Evolutionary conservation across 2,329 filamentous ascomycete species (phyloP).

Genomic region (Biscogniauxia marginata): DNA sequence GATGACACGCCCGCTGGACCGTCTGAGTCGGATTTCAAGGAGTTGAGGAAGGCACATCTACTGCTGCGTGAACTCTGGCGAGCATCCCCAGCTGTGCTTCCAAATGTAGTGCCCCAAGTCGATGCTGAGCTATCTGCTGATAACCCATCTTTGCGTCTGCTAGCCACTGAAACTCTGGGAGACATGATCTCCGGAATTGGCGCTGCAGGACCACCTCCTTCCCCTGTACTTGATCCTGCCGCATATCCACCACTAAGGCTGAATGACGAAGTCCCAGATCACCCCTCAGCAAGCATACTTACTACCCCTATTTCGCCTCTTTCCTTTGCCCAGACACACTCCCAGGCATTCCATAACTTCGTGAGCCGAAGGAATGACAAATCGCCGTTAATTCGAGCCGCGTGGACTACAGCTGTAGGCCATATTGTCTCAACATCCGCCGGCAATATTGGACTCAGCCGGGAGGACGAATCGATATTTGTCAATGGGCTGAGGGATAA

Average conservation of each 20-base stretch:
- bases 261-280: conserved; percentile 53
- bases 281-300: conserved; percentile 59
- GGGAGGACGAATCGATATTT: conserved; percentile 75
- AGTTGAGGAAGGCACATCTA: conserved; percentile 84
- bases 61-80: conserved; percentile 92
- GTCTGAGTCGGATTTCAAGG: conserved; percentile 80
- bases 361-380: conserved; percentile 85
- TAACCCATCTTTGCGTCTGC: conserved; percentile 77
- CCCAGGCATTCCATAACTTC: conserved; percentile 78
- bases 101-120: conserved; percentile 90
- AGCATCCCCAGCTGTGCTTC: conserved; percentile 81
- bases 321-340: conserved; percentile 83
- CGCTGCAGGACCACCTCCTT: conserved; percentile 78
- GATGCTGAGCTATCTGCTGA: conserved; percentile 91
- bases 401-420: conserved; percentile 82
- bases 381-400: conserved; percentile 74
- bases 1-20: conserved; percentile 61
- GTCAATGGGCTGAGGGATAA: conserved; percentile 75
- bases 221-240: conserved; percentile 71
- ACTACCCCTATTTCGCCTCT: conserved; percentile 83
- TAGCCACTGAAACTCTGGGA: conserved; percentile 91
- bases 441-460: conserved; percentile 82
- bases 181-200: conserved; percentile 95
- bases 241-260: conserved; percentile 78
- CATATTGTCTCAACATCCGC: conserved; percentile 89